Base-by-base conservation (phyloP, 306 rosid genomes). In the Spatholobus suberectus region DNA sequence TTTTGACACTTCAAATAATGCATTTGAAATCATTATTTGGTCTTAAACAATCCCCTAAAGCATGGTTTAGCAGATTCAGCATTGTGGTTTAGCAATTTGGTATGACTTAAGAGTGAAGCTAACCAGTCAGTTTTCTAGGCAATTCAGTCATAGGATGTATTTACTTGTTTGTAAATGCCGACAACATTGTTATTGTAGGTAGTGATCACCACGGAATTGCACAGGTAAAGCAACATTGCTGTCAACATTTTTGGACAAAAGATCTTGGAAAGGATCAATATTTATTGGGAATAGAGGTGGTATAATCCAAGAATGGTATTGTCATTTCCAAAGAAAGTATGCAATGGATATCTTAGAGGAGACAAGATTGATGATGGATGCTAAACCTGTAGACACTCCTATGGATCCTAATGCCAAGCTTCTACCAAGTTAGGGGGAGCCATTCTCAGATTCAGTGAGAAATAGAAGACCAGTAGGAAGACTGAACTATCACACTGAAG, bases 1-100 rank as follows among this genome's bases (percentile, higher is more conserved):
- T 77, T 63, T 77, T 63, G 17, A 63, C 49, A 18, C 6, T 63
- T 63, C 63, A 77, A 63, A 77, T 13, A 59, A 38, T 38, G 32
- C n/a, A 38, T 9, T 68, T 67, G 73, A 54, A 52, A 54, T 54
- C 61, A 20, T 54, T 54, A 2, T n/a, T 18, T 54, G 26, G 26
- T 54, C 61, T 18, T 18, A 20, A 54, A 18, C 5, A 17, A 15
- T n/a, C 63, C 62, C 6, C 7, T 54, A 11, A 20, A 18, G 27
- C 26, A 54, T n/a, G 58, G 8, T 6, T 51, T n/a, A n/a, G 23
- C 59, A 54, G 9, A 40, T 40, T 40, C 46, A 40, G 46, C 38
- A 35, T 35, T 35, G 38, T 51, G 11, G 24, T 51, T 51, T 51
- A 51, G 10, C 10, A 20, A 54, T 7, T 20, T 54, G 62, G 27